These are phyloP conservation scores for Globisporangium middletonii DNA, from an alignment of 352 stramenopile species.

Conservation along the genomic window DNA sequence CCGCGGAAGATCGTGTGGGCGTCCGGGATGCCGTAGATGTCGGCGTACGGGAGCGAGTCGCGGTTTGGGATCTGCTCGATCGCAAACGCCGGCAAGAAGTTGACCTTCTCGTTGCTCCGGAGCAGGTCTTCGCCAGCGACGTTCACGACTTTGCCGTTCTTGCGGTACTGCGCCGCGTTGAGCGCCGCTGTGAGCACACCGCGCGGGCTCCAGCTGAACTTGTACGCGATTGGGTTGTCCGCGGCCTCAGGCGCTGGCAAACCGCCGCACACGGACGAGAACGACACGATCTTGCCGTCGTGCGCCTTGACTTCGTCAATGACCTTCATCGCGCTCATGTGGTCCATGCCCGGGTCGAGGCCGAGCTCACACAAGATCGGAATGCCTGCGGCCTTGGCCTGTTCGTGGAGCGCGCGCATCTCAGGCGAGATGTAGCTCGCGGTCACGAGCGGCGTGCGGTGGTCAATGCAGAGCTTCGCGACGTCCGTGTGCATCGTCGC, in stretches of 20 bases:
- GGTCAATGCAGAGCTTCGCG: conserved; percentile 84
- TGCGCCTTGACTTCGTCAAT: conserved; percentile 93
- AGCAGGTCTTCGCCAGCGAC: conserved; percentile 87
- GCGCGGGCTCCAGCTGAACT: conserved; percentile 96
- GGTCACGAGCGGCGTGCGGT: conserved; percentile 89
- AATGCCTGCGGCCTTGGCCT: conserved; percentile 74
- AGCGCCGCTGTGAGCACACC: conserved; percentile 91
- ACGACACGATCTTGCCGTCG: conserved; percentile 86
- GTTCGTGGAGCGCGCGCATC: conserved; percentile 83
- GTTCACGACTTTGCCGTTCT: conserved; percentile 79
- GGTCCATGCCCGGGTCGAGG: conserved; percentile 95
- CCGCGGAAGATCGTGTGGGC: conserved; percentile 91
- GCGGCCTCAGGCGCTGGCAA: conserved; percentile 92
- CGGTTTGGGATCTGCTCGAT: conserved; percentile 95
- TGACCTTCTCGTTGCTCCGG: conserved; percentile 69
- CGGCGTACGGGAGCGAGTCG: conserved; percentile 89
- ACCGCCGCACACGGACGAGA: conserved; percentile 94
- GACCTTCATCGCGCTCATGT: conserved; percentile 96
- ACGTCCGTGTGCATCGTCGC: conserved; percentile 91
- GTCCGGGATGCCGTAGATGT: conserved; percentile 93
- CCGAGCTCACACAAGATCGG: conserved; percentile 94
- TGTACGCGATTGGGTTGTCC: conserved; percentile 95
- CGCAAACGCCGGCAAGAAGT: conserved; percentile 89
- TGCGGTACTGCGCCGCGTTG: conserved; percentile 88
- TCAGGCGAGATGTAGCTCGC: conserved; percentile 94